These are phyloP conservation scores for Coriolopsis trogii DNA, from an alignment of 1,284 basidiomycete species.

Conservation along the genomic window DNA sequence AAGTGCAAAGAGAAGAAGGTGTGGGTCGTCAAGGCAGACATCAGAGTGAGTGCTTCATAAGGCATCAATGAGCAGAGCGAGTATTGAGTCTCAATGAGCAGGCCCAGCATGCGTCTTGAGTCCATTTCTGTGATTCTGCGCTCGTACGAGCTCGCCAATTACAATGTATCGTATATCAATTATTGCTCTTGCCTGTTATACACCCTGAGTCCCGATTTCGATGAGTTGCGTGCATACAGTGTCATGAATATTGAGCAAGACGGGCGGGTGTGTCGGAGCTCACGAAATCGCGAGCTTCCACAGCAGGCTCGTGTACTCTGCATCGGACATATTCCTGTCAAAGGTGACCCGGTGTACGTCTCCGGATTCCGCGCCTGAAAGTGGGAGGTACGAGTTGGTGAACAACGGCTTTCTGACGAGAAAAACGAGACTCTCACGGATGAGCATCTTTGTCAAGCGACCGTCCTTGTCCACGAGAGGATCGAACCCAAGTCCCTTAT, in stretches of 20 bases:
- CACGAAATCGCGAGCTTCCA: slow-evolving; percentile 53
- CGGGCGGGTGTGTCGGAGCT: neutral
- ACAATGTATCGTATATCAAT: slow-evolving; percentile 15
- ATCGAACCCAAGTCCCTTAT: slow-evolving; percentile 71
- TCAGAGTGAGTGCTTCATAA: slow-evolving; percentile 31
- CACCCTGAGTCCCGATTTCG: neutral
- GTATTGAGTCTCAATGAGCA: neutral
- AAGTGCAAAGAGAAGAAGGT: slow-evolving; percentile 70
- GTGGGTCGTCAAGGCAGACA: slow-evolving; percentile 63
- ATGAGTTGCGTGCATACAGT: neutral
- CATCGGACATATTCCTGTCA: slow-evolving; percentile 33
- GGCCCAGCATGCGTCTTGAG: too few species aligned
- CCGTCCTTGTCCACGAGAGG: slow-evolving; percentile 59
- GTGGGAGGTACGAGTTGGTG: neutral
- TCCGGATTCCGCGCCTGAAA: slow-evolving; percentile 59
- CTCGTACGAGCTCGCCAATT: too few species aligned
- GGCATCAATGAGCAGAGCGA: neutral
- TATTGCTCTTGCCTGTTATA: slow-evolving; percentile 9
- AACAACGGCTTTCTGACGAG: too few species aligned
- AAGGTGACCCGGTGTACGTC: slow-evolving; percentile 54
- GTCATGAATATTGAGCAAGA: neutral
- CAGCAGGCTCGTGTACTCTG: slow-evolving; percentile 43
- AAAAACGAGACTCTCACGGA: slow-evolving; percentile 52
- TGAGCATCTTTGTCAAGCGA: slow-evolving; percentile 58
- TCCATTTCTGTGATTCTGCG: too few species aligned